Percentiles rank a stretch among this genome's conserved stretches.
Conservation (phyloP, 2,329 filamentous ascomycete species). For the Seiridium cupressi region DNA sequence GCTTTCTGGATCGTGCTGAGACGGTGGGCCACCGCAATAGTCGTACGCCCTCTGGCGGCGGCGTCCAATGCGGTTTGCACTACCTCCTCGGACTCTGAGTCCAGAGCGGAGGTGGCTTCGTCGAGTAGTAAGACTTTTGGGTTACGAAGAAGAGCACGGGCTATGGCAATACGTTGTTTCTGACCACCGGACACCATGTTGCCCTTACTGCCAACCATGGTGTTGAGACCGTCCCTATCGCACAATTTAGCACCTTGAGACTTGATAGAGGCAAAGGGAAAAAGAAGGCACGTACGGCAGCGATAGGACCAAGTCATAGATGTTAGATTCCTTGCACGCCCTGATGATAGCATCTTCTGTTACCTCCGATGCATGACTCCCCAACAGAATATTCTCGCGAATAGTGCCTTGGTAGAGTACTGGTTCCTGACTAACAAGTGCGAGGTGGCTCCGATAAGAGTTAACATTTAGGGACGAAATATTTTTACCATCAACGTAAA, state of each 20-base stretch:
- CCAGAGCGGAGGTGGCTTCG: slow-evolving; percentile 2
- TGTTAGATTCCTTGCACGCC: slow-evolving; percentile 86
- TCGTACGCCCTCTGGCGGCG: slow-evolving; percentile 56
- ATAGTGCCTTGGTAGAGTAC: slow-evolving; percentile 81
- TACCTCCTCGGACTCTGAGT: background rate
- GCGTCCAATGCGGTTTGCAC: slow-evolving; percentile 20
- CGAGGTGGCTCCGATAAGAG: slow-evolving; percentile 90
- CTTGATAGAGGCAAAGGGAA: background rate
- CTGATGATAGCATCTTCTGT: slow-evolving; percentile 50
- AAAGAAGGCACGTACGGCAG: slow-evolving; percentile 49
- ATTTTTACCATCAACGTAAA: slow-evolving; percentile 80
- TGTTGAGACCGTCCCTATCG: background rate
- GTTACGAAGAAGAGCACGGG: background rate
- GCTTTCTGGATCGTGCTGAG: slow-evolving; percentile 72
- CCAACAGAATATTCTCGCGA: slow-evolving; percentile 82
- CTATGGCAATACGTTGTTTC: slow-evolving; percentile 6
- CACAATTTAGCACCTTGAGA: background rate
- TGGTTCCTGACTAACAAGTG: slow-evolving; percentile 90
- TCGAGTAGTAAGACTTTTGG: slow-evolving; percentile 2
- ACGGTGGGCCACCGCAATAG: slow-evolving; percentile 71
- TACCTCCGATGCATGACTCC: slow-evolving; percentile 69
- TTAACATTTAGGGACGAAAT: slow-evolving; percentile 78
- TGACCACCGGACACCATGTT: background rate
- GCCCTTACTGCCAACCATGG: background rate
- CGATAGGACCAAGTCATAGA: slow-evolving; percentile 81